Conservation (phyloP, 2,329 filamentous ascomycete genomes). For the Talaromyces piceae region DNA sequence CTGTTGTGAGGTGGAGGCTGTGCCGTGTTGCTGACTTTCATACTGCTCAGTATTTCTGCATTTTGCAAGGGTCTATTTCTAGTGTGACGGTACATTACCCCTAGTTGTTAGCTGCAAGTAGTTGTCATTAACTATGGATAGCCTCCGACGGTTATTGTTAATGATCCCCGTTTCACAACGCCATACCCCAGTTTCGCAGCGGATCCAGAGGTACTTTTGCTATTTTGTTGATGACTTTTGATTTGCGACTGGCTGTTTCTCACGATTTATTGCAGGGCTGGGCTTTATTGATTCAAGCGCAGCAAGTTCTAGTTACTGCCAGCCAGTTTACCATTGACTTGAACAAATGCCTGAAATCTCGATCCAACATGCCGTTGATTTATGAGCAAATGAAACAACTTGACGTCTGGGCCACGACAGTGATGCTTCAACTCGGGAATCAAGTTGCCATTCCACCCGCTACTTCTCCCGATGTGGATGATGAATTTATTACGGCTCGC, state of each 20-base stretch:
- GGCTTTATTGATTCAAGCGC: constrained; percentile 35
- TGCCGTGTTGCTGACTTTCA: background rate
- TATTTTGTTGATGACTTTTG: background rate
- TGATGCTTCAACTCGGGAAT: constrained; percentile 28
- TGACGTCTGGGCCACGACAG: constrained; percentile 32
- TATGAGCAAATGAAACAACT: constrained; percentile 37
- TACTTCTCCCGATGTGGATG: constrained; percentile 19
- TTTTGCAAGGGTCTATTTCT: constrained; percentile 39
- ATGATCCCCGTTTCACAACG: constrained; percentile 37
- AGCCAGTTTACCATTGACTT: constrained; percentile 36
- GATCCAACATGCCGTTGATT: constrained; percentile 30
- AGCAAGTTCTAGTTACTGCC: constrained; percentile 35
- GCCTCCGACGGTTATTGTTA: constrained; percentile 36
- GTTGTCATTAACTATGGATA: constrained; percentile 17
- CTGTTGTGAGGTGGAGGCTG: background rate
- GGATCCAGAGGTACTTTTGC: constrained; percentile 30
- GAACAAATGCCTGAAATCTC: constrained; percentile 30
- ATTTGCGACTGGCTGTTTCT: background rate
- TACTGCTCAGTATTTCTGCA: constrained; percentile 33
- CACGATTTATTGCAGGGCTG: constrained; percentile 29
- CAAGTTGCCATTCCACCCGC: constrained; percentile 19
- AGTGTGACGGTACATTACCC: constrained; percentile 32
- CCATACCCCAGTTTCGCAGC: constrained; percentile 34
- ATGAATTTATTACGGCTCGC: constrained; percentile 31
- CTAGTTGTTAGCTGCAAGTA: constrained; percentile 6